Evolutionary conservation across 352 stramenopile genomes (phyloP), one percentile per base, ranked within the genome.

Genomic region (Phytophthora foliorum): DNA sequence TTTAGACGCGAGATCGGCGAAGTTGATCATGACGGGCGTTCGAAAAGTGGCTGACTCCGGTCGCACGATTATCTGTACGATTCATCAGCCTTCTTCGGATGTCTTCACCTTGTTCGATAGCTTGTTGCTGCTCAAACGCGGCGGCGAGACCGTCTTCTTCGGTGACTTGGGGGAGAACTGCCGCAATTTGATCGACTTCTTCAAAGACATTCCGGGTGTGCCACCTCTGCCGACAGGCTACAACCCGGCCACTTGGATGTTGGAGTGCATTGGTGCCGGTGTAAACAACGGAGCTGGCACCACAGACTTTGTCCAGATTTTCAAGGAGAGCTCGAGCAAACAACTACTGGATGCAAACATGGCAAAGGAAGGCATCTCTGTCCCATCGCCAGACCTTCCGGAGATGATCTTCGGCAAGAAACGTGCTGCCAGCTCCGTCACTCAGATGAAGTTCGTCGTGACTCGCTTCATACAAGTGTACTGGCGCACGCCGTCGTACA

Each of bases 241-340:
- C 58, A 80, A 80, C 51, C 91, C 91, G 10, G 88, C 89, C 6
- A 94, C 88, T 10, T 97, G 88, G 86, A 95, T 97, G 88, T 65
- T 97, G 0, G 77, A 87, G 14, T 78, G 74, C 13, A 86, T 87
- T 16, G 78, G 80, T 14, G 80, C 76, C 16, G 86, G 78, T 19
- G 61, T 75, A 6, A 69, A 39, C 53, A 68, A 54, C 24, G 59
- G 39, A 9, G 58, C 39, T 17, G 49, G 51, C 34, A 67, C 45
- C 13, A 66, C 39, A 1, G 75, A 86, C 27, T 86, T 86, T 51
- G 78, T 80, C 6, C 29, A 63, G 1, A 16, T 66, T 27, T 86
- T 82, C 48, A 69, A 76, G 13, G n/a, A 68, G 11, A 84, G 75
- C 29, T 57, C 62, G 13, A n/a, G 70, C 10, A 76, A 75, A 19